Evolutionary conservation across 2,329 filamentous ascomycete species (phyloP), one percentile per base, ranked within the genome.

Genomic region (Torrubiella hemipterigena): DNA sequence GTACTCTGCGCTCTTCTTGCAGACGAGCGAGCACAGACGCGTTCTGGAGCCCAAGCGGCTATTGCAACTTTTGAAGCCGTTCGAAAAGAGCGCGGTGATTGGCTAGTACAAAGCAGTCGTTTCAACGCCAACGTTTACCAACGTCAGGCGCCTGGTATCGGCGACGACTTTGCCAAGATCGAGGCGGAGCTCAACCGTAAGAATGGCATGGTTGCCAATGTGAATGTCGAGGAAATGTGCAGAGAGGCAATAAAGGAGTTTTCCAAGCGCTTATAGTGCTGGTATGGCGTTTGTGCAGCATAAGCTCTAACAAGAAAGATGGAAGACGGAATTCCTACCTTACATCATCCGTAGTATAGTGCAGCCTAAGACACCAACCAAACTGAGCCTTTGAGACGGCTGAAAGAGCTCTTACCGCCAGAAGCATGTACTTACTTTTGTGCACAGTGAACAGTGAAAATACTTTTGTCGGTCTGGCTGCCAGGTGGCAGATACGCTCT

Each of bases 61-160:
- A 71, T 76, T 27, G 50, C 51, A n/a, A 60, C 59, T 0, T 75
- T 67, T 27, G 67, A 75, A 38, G 49, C 46, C 8, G 50, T 63
- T 4, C 53, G 73, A 1, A 51, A 68, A 4, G 56, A 63, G 8
- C 49, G 69, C 7, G 61, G 56, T 7, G 64, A 69, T 35, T 59
- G 57, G 45, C 46, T 72, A 0, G 65, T 72, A 0, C 49, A 55
- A 5, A 71, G 58, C 30, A 73, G 68, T 34, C 11, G 16, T 11
- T 27, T 27, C 22, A 24, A n/a, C 10, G 22, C 12, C 14, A 24
- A 24, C 14, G 22, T 24, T 11, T 24, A 24, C 14, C 12, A 24
- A 14, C 14, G 22, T 11, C 10, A n/a, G 22, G 22, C 12, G 6
- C 12, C 12, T 6, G 22, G 22, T 6, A 12, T 24, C 5, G 22